Evolutionary conservation across 176 grass and related monocot species (phyloP).

Genomic region (Rhynchospora breviuscula): DNA sequence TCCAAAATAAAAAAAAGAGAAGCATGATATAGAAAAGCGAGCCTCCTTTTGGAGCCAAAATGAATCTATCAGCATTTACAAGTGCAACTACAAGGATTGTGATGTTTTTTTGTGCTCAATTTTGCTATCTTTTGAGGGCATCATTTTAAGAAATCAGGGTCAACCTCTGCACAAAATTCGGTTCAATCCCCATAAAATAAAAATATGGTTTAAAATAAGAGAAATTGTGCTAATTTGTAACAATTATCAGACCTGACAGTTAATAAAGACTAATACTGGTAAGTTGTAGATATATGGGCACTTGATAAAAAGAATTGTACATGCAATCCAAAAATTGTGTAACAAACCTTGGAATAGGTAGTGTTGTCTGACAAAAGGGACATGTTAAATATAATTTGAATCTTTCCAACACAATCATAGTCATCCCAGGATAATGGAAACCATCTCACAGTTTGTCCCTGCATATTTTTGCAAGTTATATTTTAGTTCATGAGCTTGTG

Average conservation of each 20-base stretch:
- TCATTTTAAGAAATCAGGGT: no score
- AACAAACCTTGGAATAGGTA: constrained; percentile 60
- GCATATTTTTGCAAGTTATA: constrained; percentile 25
- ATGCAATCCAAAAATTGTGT: neutral
- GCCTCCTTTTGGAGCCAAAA: neutral
- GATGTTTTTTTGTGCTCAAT: no score
- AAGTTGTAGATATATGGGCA: neutral
- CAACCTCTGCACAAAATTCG: neutral
- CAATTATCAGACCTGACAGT: neutral
- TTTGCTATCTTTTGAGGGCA: no score
- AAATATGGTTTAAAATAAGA: neutral
- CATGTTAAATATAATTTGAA: constrained; percentile 70
- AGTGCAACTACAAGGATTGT: neutral
- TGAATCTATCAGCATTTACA: neutral
- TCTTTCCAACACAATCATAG: constrained; percentile 67
- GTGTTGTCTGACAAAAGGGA: constrained; percentile 48
- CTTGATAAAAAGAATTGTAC: neutral
- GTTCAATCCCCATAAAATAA: neutral
- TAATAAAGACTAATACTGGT: neutral
- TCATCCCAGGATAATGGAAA: constrained; percentile 75
- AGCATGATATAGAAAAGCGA: neutral
- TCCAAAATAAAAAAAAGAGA: neutral
- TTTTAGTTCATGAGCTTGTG: no score
- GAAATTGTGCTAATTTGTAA: neutral
- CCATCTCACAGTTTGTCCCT: constrained; percentile 68